Evolutionary conservation across 106 monocot genomes (phyloP), one percentile per base, ranked within the genome.

Genomic region (Dendrobium chrysotoxum): DNA sequence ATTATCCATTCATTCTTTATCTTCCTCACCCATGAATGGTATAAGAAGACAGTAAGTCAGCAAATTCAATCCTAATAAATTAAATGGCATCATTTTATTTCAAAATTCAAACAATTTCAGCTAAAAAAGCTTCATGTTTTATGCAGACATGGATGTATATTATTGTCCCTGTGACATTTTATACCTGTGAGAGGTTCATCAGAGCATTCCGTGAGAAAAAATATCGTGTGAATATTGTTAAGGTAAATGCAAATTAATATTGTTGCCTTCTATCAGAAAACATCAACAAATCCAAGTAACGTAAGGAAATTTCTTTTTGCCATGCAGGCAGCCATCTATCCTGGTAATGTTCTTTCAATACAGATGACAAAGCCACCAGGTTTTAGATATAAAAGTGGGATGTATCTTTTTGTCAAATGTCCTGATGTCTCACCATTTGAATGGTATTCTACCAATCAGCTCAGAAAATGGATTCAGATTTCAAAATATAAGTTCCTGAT

Each of bases 111-210:
- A 23, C 76, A 26, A 46, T 13, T 74, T 41, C 28, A 77, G 77
- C 20, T 79, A 77, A 44, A 75, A 75, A 61, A 2, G 21, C 44
- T 28, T 42, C 41, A 44, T 79, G 57, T 75, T 47, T 85, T 71
- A 67, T 87, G 61, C 85, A 97, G 96, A 94, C 94, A 79, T 94
- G 96, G 96, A 97, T 97, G 96, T 97, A 97, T 75, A 81, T 94
- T 64, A 44, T 80, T 47, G 75, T 94, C 25, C 96, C 94, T 30
- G 83, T 97, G 53, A 79, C 84, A 53, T 85, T 92, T 31, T 97
- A 97, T 71, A 74, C 82, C 5, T 88, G 92, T 70, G 96, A 97
- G 82, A 89, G 96, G 84, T 76, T 92, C 16, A 82, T 89, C 75
- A 89, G 96, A 84, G 85, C 80, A 78, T 77, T 92, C 75, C 93